Evolutionary conservation across 78 protist species (phyloP), one percentile per base, ranked within the genome.

Genomic region (Dictyostelium brefeldianum): DNA sequence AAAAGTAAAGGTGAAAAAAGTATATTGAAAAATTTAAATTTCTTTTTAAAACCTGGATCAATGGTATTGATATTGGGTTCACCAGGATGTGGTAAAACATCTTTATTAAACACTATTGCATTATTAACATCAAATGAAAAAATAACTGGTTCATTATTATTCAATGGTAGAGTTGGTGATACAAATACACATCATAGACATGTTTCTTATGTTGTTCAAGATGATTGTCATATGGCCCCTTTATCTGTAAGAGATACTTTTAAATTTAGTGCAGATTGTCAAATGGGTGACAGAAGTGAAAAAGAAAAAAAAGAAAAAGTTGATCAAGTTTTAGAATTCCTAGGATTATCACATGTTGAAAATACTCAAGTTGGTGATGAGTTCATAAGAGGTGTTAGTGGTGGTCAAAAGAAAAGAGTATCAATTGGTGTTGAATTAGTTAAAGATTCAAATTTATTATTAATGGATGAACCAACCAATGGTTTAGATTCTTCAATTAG

Each of bases 341-440:
- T 90, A 46, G 94, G 65, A 3, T 47, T 90, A 17, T 17, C 22
- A 10, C 57, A 43, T 69, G 83, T 73, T 3, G 18, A 51, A 56
- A 20, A 90, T 43, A 90, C 94, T 1, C 20, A 79, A 4, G 89
- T 90, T 20, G 94, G 94, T 31, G 70, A 81, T 79, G 89, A 80
- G 31, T 77, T 62, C 20, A 5, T 90, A 5, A 5, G 89, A 8
- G 96, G 95, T 43, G 50, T 94, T 15, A 31, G 69, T 59, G 96
- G 96, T 46, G 96, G 96, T 46, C 91, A 94, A 78, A 78, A 81
- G 78, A 94, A 80, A 53, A 80, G 96, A 22, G 96, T 94, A 27
- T 27, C 96, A 12, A 89, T 94, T 57, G 96, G 89, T 36, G 65
- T 96, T 18, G 98, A 96, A 71, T 62, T 85, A 51, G 59, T 95